Conservation (phyloP, 768 basidiomycete species). For the Lentinus brumalis region DNA sequence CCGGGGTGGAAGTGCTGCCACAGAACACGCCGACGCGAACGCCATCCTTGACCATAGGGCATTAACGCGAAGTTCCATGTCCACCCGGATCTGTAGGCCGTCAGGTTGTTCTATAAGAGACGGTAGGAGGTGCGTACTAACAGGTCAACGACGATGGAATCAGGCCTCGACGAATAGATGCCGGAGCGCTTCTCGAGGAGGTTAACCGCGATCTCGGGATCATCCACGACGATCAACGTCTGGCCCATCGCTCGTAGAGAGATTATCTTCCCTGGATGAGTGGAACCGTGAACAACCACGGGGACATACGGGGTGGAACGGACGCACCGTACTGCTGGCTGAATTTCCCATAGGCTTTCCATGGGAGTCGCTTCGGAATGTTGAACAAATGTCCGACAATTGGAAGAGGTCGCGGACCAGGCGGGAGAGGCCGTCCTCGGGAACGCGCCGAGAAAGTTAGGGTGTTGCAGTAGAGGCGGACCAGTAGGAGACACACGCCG, state of each 20-base stretch:
- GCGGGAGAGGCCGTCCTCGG: constrained; percentile 12
- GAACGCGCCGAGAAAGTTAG: not conserved
- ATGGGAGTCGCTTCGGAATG: constrained; percentile 8
- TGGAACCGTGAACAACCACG: not conserved
- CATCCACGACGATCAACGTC: constrained; percentile 22
- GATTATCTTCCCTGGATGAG: constrained; percentile 22
- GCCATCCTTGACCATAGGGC: constrained; percentile 6
- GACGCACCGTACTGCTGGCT: constrained; percentile 11
- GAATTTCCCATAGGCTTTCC: constrained; percentile 12
- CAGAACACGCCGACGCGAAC: not conserved
- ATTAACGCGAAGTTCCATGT: constrained; percentile 2
- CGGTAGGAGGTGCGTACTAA: not conserved
- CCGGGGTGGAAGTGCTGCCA: constrained; percentile 8
- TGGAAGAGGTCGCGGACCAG: constrained; percentile 23
- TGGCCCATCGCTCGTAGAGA: constrained; percentile 18
- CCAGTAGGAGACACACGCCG: too few species aligned
- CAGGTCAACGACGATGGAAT: not conserved
- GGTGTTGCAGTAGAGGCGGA: too few species aligned
- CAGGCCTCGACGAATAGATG: constrained; percentile 33
- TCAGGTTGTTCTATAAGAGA: not conserved
- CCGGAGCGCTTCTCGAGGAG: constrained; percentile 29
- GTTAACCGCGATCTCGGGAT: constrained; percentile 18
- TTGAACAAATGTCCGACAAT: constrained; percentile 24
- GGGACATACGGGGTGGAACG: not conserved
- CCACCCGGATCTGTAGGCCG: not conserved